Base-by-base conservation (phyloP, 495 filamentous ascomycete species). In the Hyaloscypha variabilis region DNA sequence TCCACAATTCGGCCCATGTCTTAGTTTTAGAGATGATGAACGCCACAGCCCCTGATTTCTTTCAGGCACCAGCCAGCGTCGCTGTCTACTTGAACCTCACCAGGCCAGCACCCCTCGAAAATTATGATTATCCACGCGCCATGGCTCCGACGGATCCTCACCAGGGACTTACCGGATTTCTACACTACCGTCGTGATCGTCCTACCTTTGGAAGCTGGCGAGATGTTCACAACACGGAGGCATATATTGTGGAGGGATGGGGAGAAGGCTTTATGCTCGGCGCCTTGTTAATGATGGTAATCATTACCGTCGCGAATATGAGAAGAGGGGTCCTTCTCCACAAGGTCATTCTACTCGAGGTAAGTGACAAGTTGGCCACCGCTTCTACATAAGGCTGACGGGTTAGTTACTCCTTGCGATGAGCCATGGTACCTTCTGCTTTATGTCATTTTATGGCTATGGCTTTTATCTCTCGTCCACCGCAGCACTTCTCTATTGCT, bases 201-300 rank as follows among this genome's bases (percentile, higher is more conserved):
- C 39, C 39, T 19, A 42, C 39, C 14, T 42, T 6, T 42, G 39
- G 39, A 42, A 14, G 17, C 39, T 42, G 39, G 39, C 39, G 39
- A 42, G 39, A 42, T 42, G 39, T 42, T 42, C 39, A 42, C 14
- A 42, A 42, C 17, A 42, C 39, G 4, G 39, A 42, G 14, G 8
- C 39, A 42, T 42, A 42, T 19, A 74, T 81, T 34, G 72, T 83
- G 6, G 80, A 83, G 63, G 79, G 77, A 60, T 83, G 81, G 81
- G 76, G 74, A 19, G 78, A 83, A 67, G 81, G 80, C 17, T 67
- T 79, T 50, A 77, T 83, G 79, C 68, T 82, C 1, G 80, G 80
- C 0, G 76, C 76, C n/a, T 55, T 82, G 42, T n/a, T 82, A 2
- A 75, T 82, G 25, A 82, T 82, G 80, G 71, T 75, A 17, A 77